Evolutionary conservation across 257 asterid species (phyloP), one percentile per base, ranked within the genome.

Genomic region (Nicotiana sylvestris): DNA sequence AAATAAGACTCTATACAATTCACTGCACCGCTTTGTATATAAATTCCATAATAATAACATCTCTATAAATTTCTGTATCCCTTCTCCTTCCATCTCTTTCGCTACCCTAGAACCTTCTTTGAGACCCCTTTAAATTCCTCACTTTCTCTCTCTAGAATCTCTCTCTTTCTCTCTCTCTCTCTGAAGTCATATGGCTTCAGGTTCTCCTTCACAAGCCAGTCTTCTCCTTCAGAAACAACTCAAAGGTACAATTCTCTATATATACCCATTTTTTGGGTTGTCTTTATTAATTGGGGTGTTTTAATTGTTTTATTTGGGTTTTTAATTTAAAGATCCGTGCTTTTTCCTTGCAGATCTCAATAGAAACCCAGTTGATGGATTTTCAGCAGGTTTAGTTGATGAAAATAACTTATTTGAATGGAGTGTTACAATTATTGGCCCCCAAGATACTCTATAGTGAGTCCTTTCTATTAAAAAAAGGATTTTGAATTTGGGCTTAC

Each of bases 141-240:
- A 12, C 85, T 77, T 78, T 83, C 78, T 78, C 84, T 66, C 51
- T 85, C 84, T 51, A 39, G 46, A 81, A 21, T 35, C 25, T 21
- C 61, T 15, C 43, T n/a, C 37, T 78, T 11, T 64, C 46, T 81
- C 15, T 65, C 11, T 2, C 56, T 39, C 55, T 70, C 17, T 68
- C 78, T 72, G 78, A 72, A 72, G 78, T 57, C 81, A 60, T 43
- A 95, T 95, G 99, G 97, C 95, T 77, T 91, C 96, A 61, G 82
- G 92, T 70, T 91, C 96, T 35, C 84, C 92, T 5, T 95, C 98
- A 80, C 99, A 96, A 85, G 99, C 92, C 66, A 93, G 90, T 86
- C 97, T 96, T 57, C 98, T 96, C 76, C 97, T 96, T 32, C 99
- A 96, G 81, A 96, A 96, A 82, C 99, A 96, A 90, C 98, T 96